Evolutionary conservation across 192 early-diverging fungal species (phyloP).

Genomic region (Geranomyces michiganensis): DNA sequence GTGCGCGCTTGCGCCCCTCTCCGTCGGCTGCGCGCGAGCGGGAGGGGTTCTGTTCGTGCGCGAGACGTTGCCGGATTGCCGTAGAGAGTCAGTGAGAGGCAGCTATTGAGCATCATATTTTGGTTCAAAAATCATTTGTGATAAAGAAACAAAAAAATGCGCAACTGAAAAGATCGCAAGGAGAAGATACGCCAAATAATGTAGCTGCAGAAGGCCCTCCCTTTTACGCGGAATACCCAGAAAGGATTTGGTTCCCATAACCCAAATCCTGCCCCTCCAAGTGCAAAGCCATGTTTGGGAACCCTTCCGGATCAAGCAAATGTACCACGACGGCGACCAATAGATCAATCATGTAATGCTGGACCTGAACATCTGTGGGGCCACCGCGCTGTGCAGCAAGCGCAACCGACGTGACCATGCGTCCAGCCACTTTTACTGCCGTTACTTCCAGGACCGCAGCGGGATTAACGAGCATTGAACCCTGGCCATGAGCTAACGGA

Average conservation of each 20-base stretch:
- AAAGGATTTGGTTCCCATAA: neutral
- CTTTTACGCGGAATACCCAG: neutral
- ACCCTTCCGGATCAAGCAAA: neutral
- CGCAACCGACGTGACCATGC: neutral
- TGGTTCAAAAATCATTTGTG: too few species aligned
- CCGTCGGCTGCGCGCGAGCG: too few species aligned
- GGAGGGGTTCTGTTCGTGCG: too few species aligned
- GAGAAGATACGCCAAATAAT: too few species aligned
- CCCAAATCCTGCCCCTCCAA: neutral
- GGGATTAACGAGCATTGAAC: neutral
- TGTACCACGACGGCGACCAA: neutral
- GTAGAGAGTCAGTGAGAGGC: too few species aligned
- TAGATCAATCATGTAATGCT: neutral
- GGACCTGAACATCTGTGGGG: neutral
- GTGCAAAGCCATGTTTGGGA: neutral
- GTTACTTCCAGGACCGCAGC: neutral
- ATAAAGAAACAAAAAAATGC: too few species aligned
- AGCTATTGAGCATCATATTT: too few species aligned
- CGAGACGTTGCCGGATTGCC: too few species aligned
- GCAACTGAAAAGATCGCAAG: too few species aligned
- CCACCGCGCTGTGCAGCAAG: neutral
- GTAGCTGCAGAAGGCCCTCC: too few species aligned
- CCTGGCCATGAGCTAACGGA: neutral
- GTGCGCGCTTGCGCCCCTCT: too few species aligned
- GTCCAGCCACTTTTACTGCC: neutral